Conservation (phyloP, 73 alveolate species). For the Urostyla sp. region DNA sequence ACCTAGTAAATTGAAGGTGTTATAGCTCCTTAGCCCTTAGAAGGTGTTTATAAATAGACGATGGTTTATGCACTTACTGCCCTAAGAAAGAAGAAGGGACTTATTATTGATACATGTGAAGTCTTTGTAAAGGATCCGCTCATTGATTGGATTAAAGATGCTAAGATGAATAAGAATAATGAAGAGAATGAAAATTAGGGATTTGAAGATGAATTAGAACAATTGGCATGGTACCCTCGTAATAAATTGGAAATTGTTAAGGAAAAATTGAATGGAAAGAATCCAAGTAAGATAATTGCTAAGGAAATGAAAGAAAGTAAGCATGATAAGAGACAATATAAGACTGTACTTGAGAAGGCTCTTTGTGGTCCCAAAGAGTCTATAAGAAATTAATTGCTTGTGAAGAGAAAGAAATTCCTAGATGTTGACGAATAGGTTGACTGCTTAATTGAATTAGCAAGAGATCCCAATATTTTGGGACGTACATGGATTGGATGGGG, state of each 20-base stretch:
- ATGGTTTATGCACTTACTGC: slow-evolving; percentile 92
- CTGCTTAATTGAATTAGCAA: slow-evolving; percentile 92
- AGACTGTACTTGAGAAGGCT: slow-evolving; percentile 58
- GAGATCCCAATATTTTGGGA: slow-evolving; percentile 96
- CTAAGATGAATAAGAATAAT: slow-evolving; percentile 67
- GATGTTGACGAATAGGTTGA: slow-evolving; percentile 95
- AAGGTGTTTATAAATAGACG: slow-evolving; percentile 91
- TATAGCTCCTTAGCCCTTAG: slow-evolving; percentile 93
- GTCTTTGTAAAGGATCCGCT: slow-evolving; percentile 98
- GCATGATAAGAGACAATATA: slow-evolving; percentile 67
- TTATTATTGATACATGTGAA: slow-evolving; percentile 96
- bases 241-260: slow-evolving; percentile 79
- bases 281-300: slow-evolving; percentile 70
- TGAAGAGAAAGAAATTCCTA: slow-evolving; percentile 46
- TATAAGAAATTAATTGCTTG: slow-evolving; percentile 37
- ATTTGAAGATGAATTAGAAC: slow-evolving; percentile 57
- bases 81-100: slow-evolving; percentile 87
- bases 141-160: slow-evolving; percentile 94
- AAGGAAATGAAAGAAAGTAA: slow-evolving; percentile 74
- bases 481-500: slow-evolving; percentile 98
- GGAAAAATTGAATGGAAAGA: slow-evolving; percentile 78
- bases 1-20: slow-evolving; percentile 91
- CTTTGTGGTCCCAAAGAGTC: slow-evolving; percentile 71
- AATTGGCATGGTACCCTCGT: slow-evolving; percentile 77
- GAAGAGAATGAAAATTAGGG: slow-evolving; percentile 48